These are phyloP conservation scores for Fistulina hepatica DNA, from an alignment of 1,284 basidiomycete species.

Conservation along the genomic window DNA sequence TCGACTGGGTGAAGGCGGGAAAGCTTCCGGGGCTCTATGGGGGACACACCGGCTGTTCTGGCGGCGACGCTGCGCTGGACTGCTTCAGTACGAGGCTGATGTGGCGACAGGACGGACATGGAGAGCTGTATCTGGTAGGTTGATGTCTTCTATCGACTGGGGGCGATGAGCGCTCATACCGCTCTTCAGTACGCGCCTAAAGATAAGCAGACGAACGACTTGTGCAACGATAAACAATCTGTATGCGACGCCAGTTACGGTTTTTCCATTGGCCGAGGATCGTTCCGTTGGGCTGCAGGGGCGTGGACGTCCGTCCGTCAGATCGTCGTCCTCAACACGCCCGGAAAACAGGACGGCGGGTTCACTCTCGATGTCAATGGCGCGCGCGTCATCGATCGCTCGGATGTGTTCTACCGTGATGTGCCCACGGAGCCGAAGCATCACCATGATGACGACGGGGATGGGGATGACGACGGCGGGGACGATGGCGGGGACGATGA, in stretches of 20 bases:
- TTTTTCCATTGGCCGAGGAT: constrained; percentile 62
- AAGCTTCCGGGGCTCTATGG: constrained; percentile 68
- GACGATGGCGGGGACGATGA: constrained; percentile 5
- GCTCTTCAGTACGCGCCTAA: constrained; percentile 50
- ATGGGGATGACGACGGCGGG: constrained; percentile 5
- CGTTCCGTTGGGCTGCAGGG: constrained; percentile 54
- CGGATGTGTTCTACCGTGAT: constrained; percentile 52
- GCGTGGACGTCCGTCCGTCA: constrained; percentile 59
- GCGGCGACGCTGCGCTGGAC: constrained; percentile 47
- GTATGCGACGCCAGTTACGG: constrained; percentile 58
- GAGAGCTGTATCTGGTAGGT: constrained; percentile 65
- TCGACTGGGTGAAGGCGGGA: constrained; percentile 59
- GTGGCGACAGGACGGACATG: constrained; percentile 53
- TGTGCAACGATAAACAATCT: constrained; percentile 48
- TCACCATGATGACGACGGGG: background rate
- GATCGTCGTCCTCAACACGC: constrained; percentile 58
- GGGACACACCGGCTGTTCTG: constrained; percentile 54
- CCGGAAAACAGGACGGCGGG: constrained; percentile 42
- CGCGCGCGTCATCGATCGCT: constrained; percentile 36
- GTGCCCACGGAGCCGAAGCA: constrained; percentile 14
- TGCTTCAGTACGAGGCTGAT: constrained; percentile 70
- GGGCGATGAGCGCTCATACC: constrained; percentile 3
- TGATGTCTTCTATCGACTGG: constrained; percentile 1
- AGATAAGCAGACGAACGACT: constrained; percentile 39
- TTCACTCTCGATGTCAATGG: constrained; percentile 47